A percentile compares a stretch with the other conserved stretches of the same genome.
Evolutionary conservation across 768 basidiomycete species (phyloP).

Genomic region (Suillus tomentosus): DNA sequence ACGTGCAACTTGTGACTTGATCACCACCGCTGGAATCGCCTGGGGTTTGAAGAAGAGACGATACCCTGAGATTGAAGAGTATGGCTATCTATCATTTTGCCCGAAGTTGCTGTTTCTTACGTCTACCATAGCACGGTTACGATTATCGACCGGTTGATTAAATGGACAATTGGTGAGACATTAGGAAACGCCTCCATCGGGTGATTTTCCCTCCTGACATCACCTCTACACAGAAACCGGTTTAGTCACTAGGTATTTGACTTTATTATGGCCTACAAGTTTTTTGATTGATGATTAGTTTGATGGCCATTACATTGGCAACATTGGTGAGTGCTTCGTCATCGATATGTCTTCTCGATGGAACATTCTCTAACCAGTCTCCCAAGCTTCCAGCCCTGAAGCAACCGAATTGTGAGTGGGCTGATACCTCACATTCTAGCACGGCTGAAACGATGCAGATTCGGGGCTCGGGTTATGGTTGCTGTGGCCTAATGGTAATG

Average conservation of each 20-base stretch:
- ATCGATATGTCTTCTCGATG: background rate
- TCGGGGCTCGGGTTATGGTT: background rate
- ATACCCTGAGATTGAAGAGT: background rate
- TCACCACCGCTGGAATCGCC: conserved; percentile 7
- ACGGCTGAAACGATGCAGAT: background rate
- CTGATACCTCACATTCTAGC: background rate
- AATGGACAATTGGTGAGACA: background rate
- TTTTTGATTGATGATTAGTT: background rate
- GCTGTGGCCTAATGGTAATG: background rate
- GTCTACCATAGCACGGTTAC: background rate
- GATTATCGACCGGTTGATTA: background rate
- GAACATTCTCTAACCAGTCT: background rate
- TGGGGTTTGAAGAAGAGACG: conserved; percentile 3
- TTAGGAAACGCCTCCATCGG: background rate
- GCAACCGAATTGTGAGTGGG: background rate
- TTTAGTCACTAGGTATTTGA: background rate
- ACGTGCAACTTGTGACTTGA: conserved; percentile 7
- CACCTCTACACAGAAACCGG: background rate
- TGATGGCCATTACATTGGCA: background rate
- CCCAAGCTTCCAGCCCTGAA: background rate
- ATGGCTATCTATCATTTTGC: background rate
- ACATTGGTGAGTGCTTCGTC: background rate
- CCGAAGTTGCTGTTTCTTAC: background rate
- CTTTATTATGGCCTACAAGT: background rate
- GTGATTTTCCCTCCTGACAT: background rate